Evolutionary conservation across 2,329 filamentous ascomycete genomes (phyloP).

Genomic region (Volutella citrinella): DNA sequence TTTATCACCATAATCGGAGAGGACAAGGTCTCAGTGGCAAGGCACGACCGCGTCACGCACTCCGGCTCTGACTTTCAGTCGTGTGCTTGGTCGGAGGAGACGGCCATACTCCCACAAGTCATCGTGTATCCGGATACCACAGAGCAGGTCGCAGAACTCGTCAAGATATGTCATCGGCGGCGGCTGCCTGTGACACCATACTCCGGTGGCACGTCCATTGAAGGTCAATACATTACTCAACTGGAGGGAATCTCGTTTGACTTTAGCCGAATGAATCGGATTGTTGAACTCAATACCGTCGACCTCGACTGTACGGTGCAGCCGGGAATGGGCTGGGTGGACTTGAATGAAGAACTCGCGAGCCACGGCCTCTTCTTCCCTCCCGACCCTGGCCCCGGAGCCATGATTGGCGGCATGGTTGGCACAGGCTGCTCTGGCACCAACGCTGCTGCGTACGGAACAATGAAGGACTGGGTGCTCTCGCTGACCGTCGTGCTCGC

Average conservation of each 20-base stretch:
- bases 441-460: constrained; percentile 81
- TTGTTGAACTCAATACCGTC: constrained; percentile 65
- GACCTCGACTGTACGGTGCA: constrained; percentile 68
- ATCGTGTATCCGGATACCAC: constrained; percentile 70
- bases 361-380: constrained; percentile 77
- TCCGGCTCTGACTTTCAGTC: constrained; percentile 16
- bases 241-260: constrained; percentile 73
- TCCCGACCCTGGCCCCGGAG: constrained; percentile 78
- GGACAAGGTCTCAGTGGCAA: constrained; percentile 8
- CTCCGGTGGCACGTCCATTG: constrained; percentile 73
- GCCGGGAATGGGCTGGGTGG: constrained; percentile 75
- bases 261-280: constrained; percentile 71
- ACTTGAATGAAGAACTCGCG: constrained; percentile 67
- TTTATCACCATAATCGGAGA: constrained; percentile 3
- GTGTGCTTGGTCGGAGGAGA: constrained; percentile 10
- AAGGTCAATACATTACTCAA: constrained; percentile 74
- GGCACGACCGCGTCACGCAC: constrained; percentile 4
- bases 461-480: constrained; percentile 86
- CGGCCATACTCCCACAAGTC: constrained; percentile 1
- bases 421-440: constrained; percentile 67
- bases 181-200: constrained; percentile 73
- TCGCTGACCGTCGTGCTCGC: constrained; percentile 78
- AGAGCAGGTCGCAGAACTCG: constrained; percentile 69
- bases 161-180: constrained; percentile 71
- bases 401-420: constrained; percentile 81